phyloP scores from a whole-genome alignment of 306 rosid genomes.

The Begonia masoniana region DNA sequence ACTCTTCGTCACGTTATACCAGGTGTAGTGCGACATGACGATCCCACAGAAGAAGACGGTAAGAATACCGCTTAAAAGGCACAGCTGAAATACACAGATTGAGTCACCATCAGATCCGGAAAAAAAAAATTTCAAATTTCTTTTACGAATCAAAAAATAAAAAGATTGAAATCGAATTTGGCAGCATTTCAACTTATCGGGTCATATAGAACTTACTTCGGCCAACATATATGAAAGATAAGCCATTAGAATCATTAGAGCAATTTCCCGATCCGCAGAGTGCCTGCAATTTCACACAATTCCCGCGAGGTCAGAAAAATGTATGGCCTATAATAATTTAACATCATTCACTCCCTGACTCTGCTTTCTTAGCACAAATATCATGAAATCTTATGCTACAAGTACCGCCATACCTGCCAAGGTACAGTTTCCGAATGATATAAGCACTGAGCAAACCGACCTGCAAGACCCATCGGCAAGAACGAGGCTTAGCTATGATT shows the following conservation, averaged over 20 bases:
- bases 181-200: constrained; percentile 5
- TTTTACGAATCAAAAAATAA: background rate
- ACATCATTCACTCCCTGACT: too few species aligned
- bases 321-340: too few species aligned
- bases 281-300: constrained; percentile 26
- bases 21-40: constrained; percentile 53
- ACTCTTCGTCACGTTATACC: constrained; percentile 34
- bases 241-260: constrained; percentile 52
- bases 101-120: background rate
- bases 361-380: too few species aligned
- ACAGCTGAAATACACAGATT: constrained; percentile 24
- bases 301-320: background rate
- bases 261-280: constrained; percentile 50
- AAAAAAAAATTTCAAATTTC: too few species aligned
- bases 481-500: constrained; percentile 5
- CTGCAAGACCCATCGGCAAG: constrained; percentile 19
- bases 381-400: too few species aligned
- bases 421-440: constrained; percentile 34
- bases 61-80: constrained; percentile 39
- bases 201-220: constrained; percentile 25
- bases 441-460: constrained; percentile 39
- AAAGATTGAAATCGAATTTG: background rate
- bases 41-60: constrained; percentile 60
- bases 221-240: constrained; percentile 47
- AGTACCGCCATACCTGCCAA: constrained; percentile 26